Evolutionary conservation across 306 rosid species (phyloP).

Genomic region (Aeschynomene evenia): DNA sequence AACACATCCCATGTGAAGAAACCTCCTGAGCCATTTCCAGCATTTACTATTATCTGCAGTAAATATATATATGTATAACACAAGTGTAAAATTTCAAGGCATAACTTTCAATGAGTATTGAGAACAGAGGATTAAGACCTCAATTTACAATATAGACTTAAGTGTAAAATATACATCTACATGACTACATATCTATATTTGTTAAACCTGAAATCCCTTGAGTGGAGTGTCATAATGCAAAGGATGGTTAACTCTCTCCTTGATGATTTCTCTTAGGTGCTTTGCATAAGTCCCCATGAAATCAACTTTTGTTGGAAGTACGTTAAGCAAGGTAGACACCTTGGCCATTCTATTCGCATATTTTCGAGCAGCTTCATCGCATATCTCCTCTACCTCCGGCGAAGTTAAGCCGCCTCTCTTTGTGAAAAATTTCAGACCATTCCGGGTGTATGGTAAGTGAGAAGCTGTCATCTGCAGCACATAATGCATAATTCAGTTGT

Average conservation of each 20-base stretch:
- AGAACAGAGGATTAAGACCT: neutral
- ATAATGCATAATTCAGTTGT: neutral
- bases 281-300: conserved; percentile 76
- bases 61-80: no score
- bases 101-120: neutral
- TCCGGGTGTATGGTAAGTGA: conserved; percentile 85
- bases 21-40: conserved; percentile 96
- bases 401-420: conserved; percentile 79
- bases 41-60: conserved; percentile 86
- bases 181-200: no score
- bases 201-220: conserved; percentile 72
- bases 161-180: no score
- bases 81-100: neutral
- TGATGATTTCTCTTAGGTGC: conserved; percentile 74
- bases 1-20: conserved; percentile 87
- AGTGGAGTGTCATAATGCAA: conserved; percentile 79
- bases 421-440: conserved; percentile 85
- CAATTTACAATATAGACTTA: neutral
- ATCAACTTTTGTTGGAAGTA: conserved; percentile 57
- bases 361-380: conserved; percentile 70
- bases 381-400: conserved; percentile 72
- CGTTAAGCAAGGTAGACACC: conserved; percentile 56
- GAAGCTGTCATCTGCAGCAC: conserved; percentile 86
- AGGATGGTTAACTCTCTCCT: conserved; percentile 75
- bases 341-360: conserved; percentile 68